A percentile compares a stretch with the other conserved stretches of the same genome.
phyloP scores from a whole-genome alignment of 106 monocot genomes.

The Acorus gramineus region DNA sequence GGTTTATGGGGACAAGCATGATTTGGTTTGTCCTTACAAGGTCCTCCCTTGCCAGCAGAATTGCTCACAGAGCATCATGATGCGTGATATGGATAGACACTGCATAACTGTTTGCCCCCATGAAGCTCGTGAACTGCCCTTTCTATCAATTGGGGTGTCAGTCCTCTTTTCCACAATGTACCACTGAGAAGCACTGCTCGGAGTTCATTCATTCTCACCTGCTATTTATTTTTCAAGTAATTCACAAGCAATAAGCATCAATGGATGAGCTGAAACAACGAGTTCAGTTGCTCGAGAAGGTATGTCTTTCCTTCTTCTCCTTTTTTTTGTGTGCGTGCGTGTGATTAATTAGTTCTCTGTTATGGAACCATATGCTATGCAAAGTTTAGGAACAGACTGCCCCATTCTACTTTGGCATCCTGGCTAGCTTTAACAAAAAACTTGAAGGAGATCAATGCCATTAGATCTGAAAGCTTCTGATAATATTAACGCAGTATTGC shows the following conservation, averaged over 20 bases:
- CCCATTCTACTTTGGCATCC: too few species aligned
- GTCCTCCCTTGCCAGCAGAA: slow-evolving; percentile 49
- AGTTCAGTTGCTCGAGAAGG: slow-evolving; percentile 30
- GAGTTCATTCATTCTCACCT: slow-evolving; percentile 41
- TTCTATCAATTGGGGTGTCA: slow-evolving; percentile 52
- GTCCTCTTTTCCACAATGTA: slow-evolving; percentile 27
- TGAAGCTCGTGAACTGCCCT: slow-evolving; percentile 62
- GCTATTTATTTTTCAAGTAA: slow-evolving; percentile 26
- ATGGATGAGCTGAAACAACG: slow-evolving; percentile 28
- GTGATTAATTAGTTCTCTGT: too few species aligned
- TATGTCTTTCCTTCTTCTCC: not conserved
- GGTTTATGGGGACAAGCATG: slow-evolving; percentile 25
- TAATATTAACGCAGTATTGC: too few species aligned
- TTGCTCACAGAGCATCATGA: slow-evolving; percentile 25
- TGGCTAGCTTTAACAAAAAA: too few species aligned
- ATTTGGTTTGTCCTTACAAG: slow-evolving; percentile 34
- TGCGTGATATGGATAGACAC: slow-evolving; percentile 71
- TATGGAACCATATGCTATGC: too few species aligned
- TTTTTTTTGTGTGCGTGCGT: too few species aligned
- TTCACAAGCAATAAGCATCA: slow-evolving; percentile 26
- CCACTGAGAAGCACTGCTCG: slow-evolving; percentile 30
- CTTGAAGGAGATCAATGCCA: too few species aligned
- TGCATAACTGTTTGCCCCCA: slow-evolving; percentile 55
- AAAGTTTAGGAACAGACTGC: too few species aligned
- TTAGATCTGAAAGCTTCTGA: too few species aligned